Base-by-base conservation (phyloP, 2,329 filamentous ascomycete genomes). In the Pseudogymnoascus sp. region DNA sequence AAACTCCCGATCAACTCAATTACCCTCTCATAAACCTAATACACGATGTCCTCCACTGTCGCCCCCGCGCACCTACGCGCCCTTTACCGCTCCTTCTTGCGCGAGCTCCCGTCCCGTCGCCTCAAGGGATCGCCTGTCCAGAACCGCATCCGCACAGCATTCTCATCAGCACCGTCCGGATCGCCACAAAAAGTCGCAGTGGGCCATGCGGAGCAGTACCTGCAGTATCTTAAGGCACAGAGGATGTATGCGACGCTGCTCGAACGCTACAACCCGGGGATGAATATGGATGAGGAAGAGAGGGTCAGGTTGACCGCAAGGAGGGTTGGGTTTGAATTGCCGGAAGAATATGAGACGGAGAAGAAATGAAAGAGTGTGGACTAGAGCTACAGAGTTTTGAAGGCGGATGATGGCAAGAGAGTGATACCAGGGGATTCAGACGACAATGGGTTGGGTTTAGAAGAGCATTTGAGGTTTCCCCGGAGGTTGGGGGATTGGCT, bases 261-360 rank as follows among this genome's bases (percentile, higher is more conserved):
- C 37, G 92, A 97, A 76, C 82, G 92, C 68, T 97, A 99, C 76
- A 97, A 97, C 74, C 92, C 92, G 0, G 92, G 92, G 16, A 90
- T 95, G 85, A 84, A 85, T 67, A 90, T 96, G 87, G 85, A 88
- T 66, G 87, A 86, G 72, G 86, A 95, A 75, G 92, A 97, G 78
- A 81, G 90, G 63, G 86, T 97, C 41, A 78, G 90, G 62, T 77
- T 97, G 77, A 89, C 89, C 60, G 94, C 94, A 7, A 80, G 91
- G 75, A 84, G 90, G 71, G 92, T 97, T 39, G 94, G 93, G 16
- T 91, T 97, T 88, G 83, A 97, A 74, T 72, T 97, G 74, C 93
- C 93, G 0, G 74, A 83, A 33, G 86, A 90, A 75, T 86, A 74
- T 60, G 67, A 58, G 39, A 11, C 9, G 2, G 36, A 30, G 43